These are phyloP conservation scores for Waitea zeae DNA, from an alignment of 1,284 basidiomycete genomes.

Conservation along the genomic window DNA sequence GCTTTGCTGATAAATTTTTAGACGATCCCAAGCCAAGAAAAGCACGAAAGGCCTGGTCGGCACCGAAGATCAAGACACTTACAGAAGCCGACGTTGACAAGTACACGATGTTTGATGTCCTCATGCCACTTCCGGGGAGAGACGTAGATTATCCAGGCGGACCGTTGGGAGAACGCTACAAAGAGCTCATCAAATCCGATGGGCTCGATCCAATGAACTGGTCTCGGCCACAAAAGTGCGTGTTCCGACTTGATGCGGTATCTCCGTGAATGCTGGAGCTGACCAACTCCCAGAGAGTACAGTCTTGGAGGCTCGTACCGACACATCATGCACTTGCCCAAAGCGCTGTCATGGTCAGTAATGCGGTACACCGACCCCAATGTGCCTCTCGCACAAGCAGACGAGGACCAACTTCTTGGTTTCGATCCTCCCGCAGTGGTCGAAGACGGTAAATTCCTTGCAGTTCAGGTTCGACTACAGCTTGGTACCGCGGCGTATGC, in stretches of 20 bases:
- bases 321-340: constrained; percentile 76
- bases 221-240: constrained; percentile 74
- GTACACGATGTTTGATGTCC: constrained; percentile 83
- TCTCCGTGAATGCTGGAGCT: not conserved
- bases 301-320: constrained; percentile 88
- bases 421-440: constrained; percentile 52
- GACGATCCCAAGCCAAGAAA: constrained; percentile 14
- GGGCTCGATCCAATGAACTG: constrained; percentile 82
- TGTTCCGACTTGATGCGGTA: not conserved
- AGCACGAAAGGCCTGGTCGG: constrained; percentile 36
- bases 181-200: constrained; percentile 65
- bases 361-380: constrained; percentile 89
- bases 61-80: constrained; percentile 61
- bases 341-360: constrained; percentile 63
- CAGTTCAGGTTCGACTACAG: constrained; percentile 65
- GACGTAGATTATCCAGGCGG: constrained; percentile 85
- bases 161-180: constrained; percentile 66
- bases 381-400: constrained; percentile 78
- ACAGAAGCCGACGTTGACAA: constrained; percentile 59
- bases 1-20: not conserved
- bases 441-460: constrained; percentile 66
- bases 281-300: constrained; percentile 51
- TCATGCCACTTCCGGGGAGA: constrained; percentile 90
- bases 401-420: constrained; percentile 81
- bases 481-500: constrained; percentile 85